Conservation (phyloP, 495 filamentous ascomycete species). For the Lasiosphaeris hirsuta region DNA sequence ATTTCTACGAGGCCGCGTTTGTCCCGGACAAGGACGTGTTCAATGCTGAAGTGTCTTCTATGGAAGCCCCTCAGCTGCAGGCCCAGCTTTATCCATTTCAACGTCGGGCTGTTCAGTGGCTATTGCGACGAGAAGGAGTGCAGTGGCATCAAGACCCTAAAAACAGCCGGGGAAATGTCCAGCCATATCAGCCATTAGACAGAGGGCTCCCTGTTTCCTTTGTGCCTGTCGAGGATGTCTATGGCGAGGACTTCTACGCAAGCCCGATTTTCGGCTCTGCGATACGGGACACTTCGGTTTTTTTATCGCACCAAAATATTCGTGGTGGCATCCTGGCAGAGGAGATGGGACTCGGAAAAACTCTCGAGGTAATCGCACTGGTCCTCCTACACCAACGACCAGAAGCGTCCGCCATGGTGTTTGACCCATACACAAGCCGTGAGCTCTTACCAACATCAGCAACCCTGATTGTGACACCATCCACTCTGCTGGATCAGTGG, state of each 20-base stretch:
- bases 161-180: slow-evolving; percentile 14
- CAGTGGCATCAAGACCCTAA: slow-evolving; percentile 21
- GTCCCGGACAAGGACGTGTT: slow-evolving; percentile 28
- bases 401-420: slow-evolving; percentile 5
- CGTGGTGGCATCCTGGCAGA: slow-evolving; percentile 77
- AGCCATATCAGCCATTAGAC: neutral
- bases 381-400: slow-evolving; percentile 59
- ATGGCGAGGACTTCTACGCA: slow-evolving; percentile 32
- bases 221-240: slow-evolving; percentile 24
- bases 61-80: slow-evolving; percentile 28
- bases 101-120: slow-evolving; percentile 43
- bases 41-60: slow-evolving; percentile 17
- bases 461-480: slow-evolving; percentile 85
- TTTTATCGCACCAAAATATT: slow-evolving; percentile 42
- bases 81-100: slow-evolving; percentile 46
- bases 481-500: slow-evolving; percentile 83
- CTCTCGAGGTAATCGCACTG: slow-evolving; percentile 79
- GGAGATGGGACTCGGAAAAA: slow-evolving; percentile 97
- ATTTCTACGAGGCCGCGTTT: slow-evolving; percentile 45
- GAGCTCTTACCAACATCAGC: slow-evolving; percentile 52
- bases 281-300: slow-evolving; percentile 49
- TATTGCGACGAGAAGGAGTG: slow-evolving; percentile 43
- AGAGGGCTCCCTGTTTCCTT: slow-evolving; percentile 17
- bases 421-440: slow-evolving; percentile 29
- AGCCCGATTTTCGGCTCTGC: slow-evolving; percentile 65